phyloP scores from a whole-genome alignment of 2,329 filamentous ascomycete genomes.

The Cryoendolithus antarcticus region DNA sequence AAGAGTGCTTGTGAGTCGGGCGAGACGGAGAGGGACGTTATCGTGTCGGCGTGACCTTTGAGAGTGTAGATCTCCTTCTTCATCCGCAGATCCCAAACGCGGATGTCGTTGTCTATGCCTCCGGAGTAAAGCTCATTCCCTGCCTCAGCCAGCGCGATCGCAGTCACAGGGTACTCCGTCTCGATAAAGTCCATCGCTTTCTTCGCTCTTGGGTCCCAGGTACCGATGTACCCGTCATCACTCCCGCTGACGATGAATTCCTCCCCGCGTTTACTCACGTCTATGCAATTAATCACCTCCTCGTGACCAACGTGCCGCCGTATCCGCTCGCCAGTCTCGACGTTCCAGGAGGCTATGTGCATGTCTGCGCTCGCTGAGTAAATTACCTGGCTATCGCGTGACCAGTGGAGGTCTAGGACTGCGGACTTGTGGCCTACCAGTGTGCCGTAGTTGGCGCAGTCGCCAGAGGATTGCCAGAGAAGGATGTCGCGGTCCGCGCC shows the following conservation, averaged over 20 bases:
- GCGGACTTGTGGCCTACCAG: slow-evolving; percentile 84
- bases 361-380: slow-evolving; percentile 91
- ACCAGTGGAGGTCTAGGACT: slow-evolving; percentile 89
- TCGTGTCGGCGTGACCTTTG: slow-evolving; percentile 78
- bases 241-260: slow-evolving; percentile 83
- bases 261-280: slow-evolving; percentile 78
- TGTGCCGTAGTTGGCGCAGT: slow-evolving; percentile 88
- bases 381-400: slow-evolving; percentile 78
- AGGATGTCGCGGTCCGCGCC: slow-evolving; percentile 93
- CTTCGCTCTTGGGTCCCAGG: slow-evolving; percentile 92
- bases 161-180: slow-evolving; percentile 85
- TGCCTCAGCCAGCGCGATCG: slow-evolving; percentile 80
- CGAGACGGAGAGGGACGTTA: slow-evolving; percentile 83
- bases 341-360: slow-evolving; percentile 88
- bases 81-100: slow-evolving; percentile 93
- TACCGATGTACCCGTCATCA: slow-evolving; percentile 84
- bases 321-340: slow-evolving; percentile 84
- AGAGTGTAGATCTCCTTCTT: slow-evolving; percentile 79
- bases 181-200: slow-evolving; percentile 77
- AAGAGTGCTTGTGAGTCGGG: slow-evolving; percentile 83
- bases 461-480: slow-evolving; percentile 83
- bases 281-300: slow-evolving; percentile 86
- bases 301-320: slow-evolving; percentile 86
- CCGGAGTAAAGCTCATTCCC: slow-evolving; percentile 93
- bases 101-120: slow-evolving; percentile 93